These are phyloP conservation scores for Cardiospermum halicacabum DNA, from an alignment of 345 rosid species.

Conservation along the genomic window DNA sequence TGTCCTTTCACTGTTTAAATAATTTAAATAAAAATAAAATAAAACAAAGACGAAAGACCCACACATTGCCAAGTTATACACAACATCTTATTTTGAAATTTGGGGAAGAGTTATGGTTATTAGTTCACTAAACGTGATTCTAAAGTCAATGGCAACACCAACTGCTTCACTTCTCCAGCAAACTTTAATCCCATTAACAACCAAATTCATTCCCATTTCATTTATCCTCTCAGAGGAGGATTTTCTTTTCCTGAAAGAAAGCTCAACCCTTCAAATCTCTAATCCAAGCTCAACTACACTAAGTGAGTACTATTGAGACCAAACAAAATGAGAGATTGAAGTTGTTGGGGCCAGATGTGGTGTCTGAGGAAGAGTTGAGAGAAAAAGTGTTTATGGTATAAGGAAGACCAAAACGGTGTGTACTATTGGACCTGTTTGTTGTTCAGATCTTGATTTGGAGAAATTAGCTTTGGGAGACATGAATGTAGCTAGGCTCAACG, in stretches of 20 bases:
- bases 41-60: too few species aligned
- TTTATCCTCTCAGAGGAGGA: slow-evolving; percentile 10
- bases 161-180: slow-evolving; percentile 21
- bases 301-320: slow-evolving; percentile 19
- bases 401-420: slow-evolving; percentile 74
- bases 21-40: too few species aligned
- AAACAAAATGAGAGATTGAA: slow-evolving; percentile 20
- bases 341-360: slow-evolving; percentile 39
- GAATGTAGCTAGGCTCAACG: slow-evolving; percentile 73
- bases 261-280: slow-evolving; percentile 11
- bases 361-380: slow-evolving; percentile 45
- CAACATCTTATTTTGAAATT: too few species aligned
- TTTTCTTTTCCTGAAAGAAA: slow-evolving; percentile 24
- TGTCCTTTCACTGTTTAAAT: too few species aligned
- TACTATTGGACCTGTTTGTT: slow-evolving; percentile 67
- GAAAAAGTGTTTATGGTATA: slow-evolving; percentile 60
- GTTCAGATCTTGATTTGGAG: slow-evolving; percentile 53
- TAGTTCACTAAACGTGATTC: neutral
- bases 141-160: slow-evolving; percentile 36
- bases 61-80: too few species aligned
- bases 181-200: slow-evolving; percentile 11
- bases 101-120: too few species aligned
- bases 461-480: slow-evolving; percentile 55
- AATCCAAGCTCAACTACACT: slow-evolving; percentile 31
- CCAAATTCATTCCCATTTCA: slow-evolving; percentile 21